Conservation (phyloP, 495 filamentous ascomycete genomes). For the Aspergillus coremiiformis region DNA sequence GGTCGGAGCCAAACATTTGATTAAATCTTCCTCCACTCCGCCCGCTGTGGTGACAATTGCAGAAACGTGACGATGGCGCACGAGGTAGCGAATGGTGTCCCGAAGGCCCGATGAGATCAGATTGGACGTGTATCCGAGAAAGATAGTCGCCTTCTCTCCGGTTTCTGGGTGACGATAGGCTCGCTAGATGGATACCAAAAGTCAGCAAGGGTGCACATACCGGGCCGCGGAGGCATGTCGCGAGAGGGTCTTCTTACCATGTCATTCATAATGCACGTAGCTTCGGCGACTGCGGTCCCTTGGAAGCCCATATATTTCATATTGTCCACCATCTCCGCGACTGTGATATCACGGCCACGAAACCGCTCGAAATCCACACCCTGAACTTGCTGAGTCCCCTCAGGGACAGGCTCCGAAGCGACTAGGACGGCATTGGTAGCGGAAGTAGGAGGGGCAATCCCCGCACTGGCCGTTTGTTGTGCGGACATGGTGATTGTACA, state of each 20-base stretch:
- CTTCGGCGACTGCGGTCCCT: constrained; percentile 75
- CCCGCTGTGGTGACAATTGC: constrained; percentile 92
- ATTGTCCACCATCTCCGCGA: constrained; percentile 71
- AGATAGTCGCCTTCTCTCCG: constrained; percentile 73
- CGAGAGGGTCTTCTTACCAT: constrained; percentile 56
- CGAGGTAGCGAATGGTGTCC: constrained; percentile 84
- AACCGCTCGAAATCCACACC: constrained; percentile 88
- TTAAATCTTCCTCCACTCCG: constrained; percentile 95
- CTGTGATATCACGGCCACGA: constrained; percentile 66
- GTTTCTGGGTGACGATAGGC: constrained; percentile 69
- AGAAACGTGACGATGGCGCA: constrained; percentile 83
- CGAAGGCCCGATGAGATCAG: constrained; percentile 92
- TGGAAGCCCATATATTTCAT: constrained; percentile 91
- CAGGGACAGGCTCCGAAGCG: not conserved
- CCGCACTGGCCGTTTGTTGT: not conserved
- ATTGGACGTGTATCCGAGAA: constrained; percentile 95
- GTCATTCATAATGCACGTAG: constrained; percentile 80
- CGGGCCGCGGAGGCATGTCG: not conserved
- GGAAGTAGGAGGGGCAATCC: constrained; percentile 46
- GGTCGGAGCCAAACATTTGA: constrained; percentile 92
- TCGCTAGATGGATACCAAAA: constrained; percentile 40
- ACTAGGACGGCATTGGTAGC: constrained; percentile 46
- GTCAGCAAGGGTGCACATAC: not conserved
- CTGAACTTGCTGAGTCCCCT: constrained; percentile 61
- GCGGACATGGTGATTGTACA: not conserved